Evolutionary conservation across 805 yeast genomes (phyloP).

Genomic region (Candida cerambycidarum): DNA sequence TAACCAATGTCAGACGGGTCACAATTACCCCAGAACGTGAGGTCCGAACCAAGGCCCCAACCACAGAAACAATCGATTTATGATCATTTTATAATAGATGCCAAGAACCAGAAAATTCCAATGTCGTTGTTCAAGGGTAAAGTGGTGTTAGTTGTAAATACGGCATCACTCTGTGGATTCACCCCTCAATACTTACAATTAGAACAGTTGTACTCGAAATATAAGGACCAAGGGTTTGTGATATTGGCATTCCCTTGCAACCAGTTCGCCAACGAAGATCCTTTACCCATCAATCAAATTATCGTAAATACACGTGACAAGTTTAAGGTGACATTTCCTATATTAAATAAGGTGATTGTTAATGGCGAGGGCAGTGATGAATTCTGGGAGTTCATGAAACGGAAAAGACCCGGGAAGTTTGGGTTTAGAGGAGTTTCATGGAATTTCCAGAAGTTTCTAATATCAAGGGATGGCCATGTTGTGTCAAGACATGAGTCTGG

Average conservation of each 20-base stretch:
- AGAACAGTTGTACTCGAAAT: slow-evolving; percentile 65
- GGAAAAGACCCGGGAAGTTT: slow-evolving; percentile 23
- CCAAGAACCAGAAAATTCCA: slow-evolving; percentile 56
- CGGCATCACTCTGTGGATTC: slow-evolving; percentile 79
- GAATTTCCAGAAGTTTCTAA: slow-evolving; percentile 77
- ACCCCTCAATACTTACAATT: slow-evolving; percentile 76
- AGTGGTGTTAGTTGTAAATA: slow-evolving; percentile 81
- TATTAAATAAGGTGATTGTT: slow-evolving; percentile 35
- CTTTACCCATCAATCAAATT: slow-evolving; percentile 50
- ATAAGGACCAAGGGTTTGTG: slow-evolving; percentile 59
- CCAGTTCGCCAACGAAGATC: slow-evolving; percentile 83
- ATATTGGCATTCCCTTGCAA: slow-evolving; percentile 89
- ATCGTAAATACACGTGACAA: slow-evolving; percentile 19
- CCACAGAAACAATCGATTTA: slow-evolving; percentile 39
- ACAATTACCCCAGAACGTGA: too few species aligned
- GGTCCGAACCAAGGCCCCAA: not conserved
- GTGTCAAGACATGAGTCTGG: slow-evolving; percentile 59
- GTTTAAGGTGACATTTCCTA: slow-evolving; percentile 38
- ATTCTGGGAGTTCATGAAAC: slow-evolving; percentile 32
- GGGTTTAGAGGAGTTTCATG: slow-evolving; percentile 57
- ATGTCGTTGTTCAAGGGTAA: slow-evolving; percentile 69
- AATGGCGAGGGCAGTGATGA: slow-evolving; percentile 34
- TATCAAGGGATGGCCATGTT: slow-evolving; percentile 58
- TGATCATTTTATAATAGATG: slow-evolving; percentile 63
- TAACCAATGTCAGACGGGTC: too few species aligned